Evolutionary conservation across 805 yeast species (phyloP).

Genomic region (Pichia membranifaciens): DNA sequence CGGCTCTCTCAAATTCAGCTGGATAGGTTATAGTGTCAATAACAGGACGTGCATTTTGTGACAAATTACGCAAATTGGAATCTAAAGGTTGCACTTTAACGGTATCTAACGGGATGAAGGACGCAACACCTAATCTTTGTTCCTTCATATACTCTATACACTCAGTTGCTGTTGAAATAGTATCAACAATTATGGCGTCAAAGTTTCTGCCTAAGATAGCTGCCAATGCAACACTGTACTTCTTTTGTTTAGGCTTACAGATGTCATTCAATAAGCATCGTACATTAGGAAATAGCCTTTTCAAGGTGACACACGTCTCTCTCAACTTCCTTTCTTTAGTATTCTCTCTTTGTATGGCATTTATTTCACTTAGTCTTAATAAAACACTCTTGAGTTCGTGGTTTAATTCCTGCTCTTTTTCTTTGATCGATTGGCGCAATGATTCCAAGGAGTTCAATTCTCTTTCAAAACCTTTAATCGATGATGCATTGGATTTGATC

Average conservation of each 20-base stretch:
- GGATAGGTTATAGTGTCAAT: slow-evolving; percentile 72
- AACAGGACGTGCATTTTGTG: slow-evolving; percentile 56
- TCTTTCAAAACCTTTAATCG: slow-evolving; percentile 26
- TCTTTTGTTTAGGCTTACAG: slow-evolving; percentile 68
- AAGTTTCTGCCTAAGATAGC: slow-evolving; percentile 72
- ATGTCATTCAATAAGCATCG: slow-evolving; percentile 75
- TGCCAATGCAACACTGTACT: slow-evolving; percentile 67
- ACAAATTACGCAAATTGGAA: slow-evolving; percentile 47
- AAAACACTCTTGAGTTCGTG: slow-evolving; percentile 56
- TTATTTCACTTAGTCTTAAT: slow-evolving; percentile 59
- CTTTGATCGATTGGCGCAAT: slow-evolving; percentile 32
- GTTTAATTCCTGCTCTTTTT: slow-evolving; percentile 56
- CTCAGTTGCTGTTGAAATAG: slow-evolving; percentile 61
- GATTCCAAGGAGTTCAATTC: slow-evolving; percentile 28
- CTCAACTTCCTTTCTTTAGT: slow-evolving; percentile 61
- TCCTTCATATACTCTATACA: slow-evolving; percentile 78
- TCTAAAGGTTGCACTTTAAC: slow-evolving; percentile 54
- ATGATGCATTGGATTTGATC: slow-evolving; percentile 28
- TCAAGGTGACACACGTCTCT: slow-evolving; percentile 66
- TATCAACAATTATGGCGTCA: slow-evolving; percentile 82
- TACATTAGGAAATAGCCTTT: slow-evolving; percentile 78
- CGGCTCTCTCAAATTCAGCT: slow-evolving; percentile 62
- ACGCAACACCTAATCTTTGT: slow-evolving; percentile 77
- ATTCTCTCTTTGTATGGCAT: slow-evolving; percentile 72
- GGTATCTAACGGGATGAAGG: slow-evolving; percentile 84